Base-by-base conservation (phyloP, 202 grass and related monocot species). In the Carex arenaria region DNA sequence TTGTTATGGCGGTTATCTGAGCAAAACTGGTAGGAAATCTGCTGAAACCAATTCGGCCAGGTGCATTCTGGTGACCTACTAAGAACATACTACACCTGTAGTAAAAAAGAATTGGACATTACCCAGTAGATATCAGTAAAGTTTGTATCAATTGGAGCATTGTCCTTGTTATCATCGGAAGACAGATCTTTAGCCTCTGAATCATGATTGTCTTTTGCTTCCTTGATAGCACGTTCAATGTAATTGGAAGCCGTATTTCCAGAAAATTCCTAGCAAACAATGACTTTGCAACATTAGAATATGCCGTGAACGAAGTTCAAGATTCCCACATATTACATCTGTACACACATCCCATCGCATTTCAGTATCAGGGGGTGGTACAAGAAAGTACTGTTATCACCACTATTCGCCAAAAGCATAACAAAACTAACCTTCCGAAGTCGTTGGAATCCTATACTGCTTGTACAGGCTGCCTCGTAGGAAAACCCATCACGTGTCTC, bases 401-500 rank as follows among this genome's bases (percentile, higher is more conserved):
- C 57, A 72, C 64, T 26, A 84, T 85, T 15, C 71, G 59, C 49
- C 60, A 8, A 26, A 67, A 43, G 56, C 69, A 80, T 32, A 61
- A 83, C 13, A 80, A 22, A 85, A 82, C 87, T 86, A 89, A 96
- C 97, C 97, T 99, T 86, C 83, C 92, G 84, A 86, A 92, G 89
- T 60, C 75, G 82, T 67, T 64, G 78, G 84, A 94, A 90, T 49
- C 89, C 88, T 92, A 87, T 42, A 15, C 81, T 85, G 79, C 61
- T 86, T 77, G 67, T 67, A 88, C 43, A 84, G 81, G 31, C 60
- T 79, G 69, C 40, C 75, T 90, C 87, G 69, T 86, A 99, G 69
- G 87, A 89, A 86, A 99, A 99, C 77, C 82, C 89, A 81, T 99
- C 96, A 78, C 96, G 93, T 28, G 96, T 96, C 88, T 99, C 97